Evolutionary conservation across 2,329 filamentous ascomycete genomes (phyloP), one percentile per base, ranked within the genome.

Genomic region (Mycosphaerella arachidis): DNA sequence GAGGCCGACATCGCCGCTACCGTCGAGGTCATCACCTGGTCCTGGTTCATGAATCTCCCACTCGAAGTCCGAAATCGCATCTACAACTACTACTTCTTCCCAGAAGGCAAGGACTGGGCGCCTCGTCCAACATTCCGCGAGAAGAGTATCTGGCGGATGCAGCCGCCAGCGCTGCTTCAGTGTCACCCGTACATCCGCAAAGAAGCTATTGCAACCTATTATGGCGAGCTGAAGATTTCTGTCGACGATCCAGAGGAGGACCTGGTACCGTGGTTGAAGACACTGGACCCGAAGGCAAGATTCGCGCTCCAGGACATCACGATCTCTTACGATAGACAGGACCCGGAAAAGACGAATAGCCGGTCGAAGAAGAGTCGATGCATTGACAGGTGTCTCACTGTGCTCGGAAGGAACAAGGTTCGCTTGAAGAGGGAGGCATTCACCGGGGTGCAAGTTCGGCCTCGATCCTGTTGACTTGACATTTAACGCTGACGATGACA

Each of bases 151-250:
- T 54, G 30, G 27, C 40, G 33, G 3, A 16, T 60, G 7, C 37
- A 48, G 10, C 16, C 29, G 6, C 58, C 58, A 16, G 37, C 54
- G 10, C 40, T 60, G 1, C 31, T 60, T 1, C 48, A 30, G 6
- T 30, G 37, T 16, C 27, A 40, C n/a, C 27, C 24, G 1, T 30
- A 48, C n/a, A 31, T 57, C 12, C 54, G 58, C n/a, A 30, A 37
- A 3, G 58, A 60, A 27, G 58, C 58, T 13, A 40, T 50, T 3
- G 4, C n/a, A 27, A 6, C 54, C 6, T 60, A 54, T 40, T 60
- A 57, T n/a, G 33, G 37, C 9, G 37, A 46, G 35, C 45, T 58
- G 13, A 43, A 43, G n/a, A 18, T 18, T 4, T 43, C 40, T 13
- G 40, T n/a, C 13, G n/a, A 16, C 4, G 18, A 7, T n/a, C 13